Percentiles rank a stretch among this genome's conserved stretches.
Evolutionary conservation across 305 asterid genomes (phyloP).

Genomic region (Solanum hybrid): DNA sequence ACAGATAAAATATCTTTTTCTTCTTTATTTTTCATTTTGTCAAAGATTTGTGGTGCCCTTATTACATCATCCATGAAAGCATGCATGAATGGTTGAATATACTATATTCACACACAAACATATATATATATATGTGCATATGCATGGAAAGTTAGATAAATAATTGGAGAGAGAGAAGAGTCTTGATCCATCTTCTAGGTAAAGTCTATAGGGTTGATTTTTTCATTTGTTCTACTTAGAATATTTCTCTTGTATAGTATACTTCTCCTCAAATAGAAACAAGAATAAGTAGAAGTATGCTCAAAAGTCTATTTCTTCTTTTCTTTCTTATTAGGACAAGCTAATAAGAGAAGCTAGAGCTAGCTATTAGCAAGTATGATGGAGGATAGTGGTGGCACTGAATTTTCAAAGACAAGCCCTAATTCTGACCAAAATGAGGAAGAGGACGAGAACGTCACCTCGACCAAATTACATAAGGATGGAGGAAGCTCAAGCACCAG

Average conservation of each 20-base stretch:
- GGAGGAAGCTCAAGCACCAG: conserved; percentile 76
- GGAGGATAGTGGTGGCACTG: conserved; percentile 38
- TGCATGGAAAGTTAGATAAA: too few species aligned
- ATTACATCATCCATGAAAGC: neutral
- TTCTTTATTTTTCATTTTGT: neutral
- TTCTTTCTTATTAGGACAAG: neutral
- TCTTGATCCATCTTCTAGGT: conserved; percentile 30
- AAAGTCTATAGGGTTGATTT: conserved; percentile 40
- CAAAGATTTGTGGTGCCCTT: neutral
- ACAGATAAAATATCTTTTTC: neutral
- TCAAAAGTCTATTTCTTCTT: neutral
- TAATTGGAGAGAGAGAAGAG: neutral
- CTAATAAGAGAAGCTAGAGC: neutral
- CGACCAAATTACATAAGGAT: conserved; percentile 20
- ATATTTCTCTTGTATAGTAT: conserved; percentile 7
- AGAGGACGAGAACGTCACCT: neutral
- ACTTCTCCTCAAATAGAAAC: conserved; percentile 18
- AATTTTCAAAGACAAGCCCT: conserved; percentile 17
- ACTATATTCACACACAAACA: neutral
- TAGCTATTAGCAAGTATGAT: conserved; percentile 1
- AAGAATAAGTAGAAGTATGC: neutral
- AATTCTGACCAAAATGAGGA: conserved; percentile 10
- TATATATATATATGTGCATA: neutral
- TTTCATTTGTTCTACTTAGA: conserved; percentile 19
- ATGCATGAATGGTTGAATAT: neutral